Base-by-base conservation (phyloP, 768 basidiomycete genomes). In the Hortiboletus campestris region DNA sequence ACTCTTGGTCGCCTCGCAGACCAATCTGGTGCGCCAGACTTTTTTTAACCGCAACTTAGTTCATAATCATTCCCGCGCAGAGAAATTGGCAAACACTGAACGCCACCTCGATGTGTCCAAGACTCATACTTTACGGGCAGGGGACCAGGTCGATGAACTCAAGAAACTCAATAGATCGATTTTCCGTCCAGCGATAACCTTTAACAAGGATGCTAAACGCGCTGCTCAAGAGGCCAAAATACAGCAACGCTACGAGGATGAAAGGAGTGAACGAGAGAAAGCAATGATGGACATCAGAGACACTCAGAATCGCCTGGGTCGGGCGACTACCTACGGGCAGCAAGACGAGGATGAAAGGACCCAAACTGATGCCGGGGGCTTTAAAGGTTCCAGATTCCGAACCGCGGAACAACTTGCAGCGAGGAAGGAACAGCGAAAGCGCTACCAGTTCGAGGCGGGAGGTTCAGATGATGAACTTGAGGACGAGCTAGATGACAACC, bases 81-180 rank as follows among this genome's bases (percentile, higher is more conserved):
- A 91, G 74, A 88, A 86, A 74, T 74, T 99, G 61, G 95, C 92
- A 28, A 92, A 92, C 69, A 97, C 96, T 29, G 94, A 98, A 71
- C 88, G 92, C 54, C 91, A 98, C 73, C 82, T 98, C 51, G 96
- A 98, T 69, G 84, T 94, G 49, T 81, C 95, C 48, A 98, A 91
- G 72, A 88, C 88, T 14, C 87, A 95, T 72, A 88, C 91, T 32
- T 75, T 78, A 42, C 86, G 91, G 4, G 95, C 96, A n/a, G 88
- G 88, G 54, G 96, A 99, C 75, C 91, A 85, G 71, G 93, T 94
- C 6, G 87, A 86, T 58, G 95, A 98, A 72, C 84, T 99, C 52
- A 95, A 94, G 73, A 82, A 94, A 68, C 84, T 99, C 53, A 98
- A 98, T 72, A 83, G 86, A 34, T 94, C 92, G 38, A 98, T 99